Percentiles rank a stretch among this genome's conserved stretches.
These are phyloP conservation scores for Sequoia sempervirens DNA, from an alignment of 75 land plant species.

Conservation along the genomic window DNA sequence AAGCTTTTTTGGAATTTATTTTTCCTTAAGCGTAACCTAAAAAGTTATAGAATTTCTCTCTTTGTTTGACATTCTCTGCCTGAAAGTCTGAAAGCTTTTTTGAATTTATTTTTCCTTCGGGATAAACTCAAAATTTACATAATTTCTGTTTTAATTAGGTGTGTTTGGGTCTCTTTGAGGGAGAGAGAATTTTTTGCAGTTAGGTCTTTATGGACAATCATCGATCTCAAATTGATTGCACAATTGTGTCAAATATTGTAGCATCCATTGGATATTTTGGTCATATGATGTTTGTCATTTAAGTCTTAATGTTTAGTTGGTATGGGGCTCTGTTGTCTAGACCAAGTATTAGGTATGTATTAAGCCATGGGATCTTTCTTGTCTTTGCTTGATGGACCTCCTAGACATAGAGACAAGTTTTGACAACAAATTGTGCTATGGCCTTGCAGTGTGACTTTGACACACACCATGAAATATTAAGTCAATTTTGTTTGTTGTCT, in stretches of 20 bases:
- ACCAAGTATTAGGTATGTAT: neutral
- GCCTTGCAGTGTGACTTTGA: neutral
- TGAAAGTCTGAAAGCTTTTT: too few species aligned
- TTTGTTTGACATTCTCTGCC: neutral
- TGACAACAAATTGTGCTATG: neutral
- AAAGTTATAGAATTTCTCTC: too few species aligned
- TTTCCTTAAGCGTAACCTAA: too few species aligned
- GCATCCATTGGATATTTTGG: neutral
- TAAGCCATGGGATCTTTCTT: neutral
- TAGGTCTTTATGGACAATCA: neutral
- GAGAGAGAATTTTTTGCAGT: neutral
- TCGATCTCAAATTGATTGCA: neutral
- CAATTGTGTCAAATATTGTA: neutral
- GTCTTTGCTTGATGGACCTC: neutral
- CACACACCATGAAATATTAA: neutral
- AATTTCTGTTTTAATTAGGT: neutral
- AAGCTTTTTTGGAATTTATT: too few species aligned
- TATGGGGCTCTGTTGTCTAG: neutral
- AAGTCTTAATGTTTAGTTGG: neutral
- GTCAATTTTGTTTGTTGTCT: neutral
- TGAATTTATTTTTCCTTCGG: neutral
- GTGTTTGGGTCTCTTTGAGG: neutral
- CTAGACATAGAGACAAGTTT: neutral
- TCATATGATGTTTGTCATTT: neutral
- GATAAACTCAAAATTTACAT: neutral